These are phyloP conservation scores for Dorcoceras hygrometricum DNA, from an alignment of 257 asterid genomes.

Conservation along the genomic window DNA sequence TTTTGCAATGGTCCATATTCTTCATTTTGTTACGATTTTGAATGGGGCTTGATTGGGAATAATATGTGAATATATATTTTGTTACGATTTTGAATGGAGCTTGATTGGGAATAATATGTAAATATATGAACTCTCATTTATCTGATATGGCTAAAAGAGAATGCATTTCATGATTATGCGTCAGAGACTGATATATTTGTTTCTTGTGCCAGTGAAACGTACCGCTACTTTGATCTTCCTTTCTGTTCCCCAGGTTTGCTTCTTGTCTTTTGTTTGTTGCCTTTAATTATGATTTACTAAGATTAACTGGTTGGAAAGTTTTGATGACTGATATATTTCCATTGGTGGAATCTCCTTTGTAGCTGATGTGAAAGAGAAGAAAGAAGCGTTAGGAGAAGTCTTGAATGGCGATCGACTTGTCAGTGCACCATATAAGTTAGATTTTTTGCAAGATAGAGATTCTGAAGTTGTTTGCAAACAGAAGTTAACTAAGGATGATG, in stretches of 20 bases:
- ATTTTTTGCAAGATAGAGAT: constrained; percentile 35
- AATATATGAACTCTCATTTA: not conserved
- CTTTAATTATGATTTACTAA: constrained; percentile 7
- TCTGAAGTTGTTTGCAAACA: constrained; percentile 37
- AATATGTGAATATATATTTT: too few species aligned
- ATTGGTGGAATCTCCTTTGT: constrained; percentile 18
- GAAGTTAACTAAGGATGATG: constrained; percentile 41
- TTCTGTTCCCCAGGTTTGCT: constrained; percentile 58
- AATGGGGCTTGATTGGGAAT: not conserved
- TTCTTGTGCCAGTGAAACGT: constrained; percentile 48
- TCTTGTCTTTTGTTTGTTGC: constrained; percentile 1
- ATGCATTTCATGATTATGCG: not conserved
- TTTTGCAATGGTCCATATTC: not conserved
- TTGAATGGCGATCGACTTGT: constrained; percentile 46
- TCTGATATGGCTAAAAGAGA: not conserved
- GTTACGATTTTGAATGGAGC: not conserved
- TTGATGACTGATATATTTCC: not conserved
- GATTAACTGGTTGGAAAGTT: not conserved
- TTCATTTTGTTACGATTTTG: not conserved
- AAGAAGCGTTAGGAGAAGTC: constrained; percentile 45
- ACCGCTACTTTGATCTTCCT: constrained; percentile 71
- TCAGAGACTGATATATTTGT: not conserved
- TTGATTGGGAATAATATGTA: not conserved
- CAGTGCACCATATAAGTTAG: constrained; percentile 38
- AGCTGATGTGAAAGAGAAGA: constrained; percentile 35